These are phyloP conservation scores for Daldinia eschscholtzii DNA, from an alignment of 2,329 filamentous ascomycete genomes.

Conservation along the genomic window DNA sequence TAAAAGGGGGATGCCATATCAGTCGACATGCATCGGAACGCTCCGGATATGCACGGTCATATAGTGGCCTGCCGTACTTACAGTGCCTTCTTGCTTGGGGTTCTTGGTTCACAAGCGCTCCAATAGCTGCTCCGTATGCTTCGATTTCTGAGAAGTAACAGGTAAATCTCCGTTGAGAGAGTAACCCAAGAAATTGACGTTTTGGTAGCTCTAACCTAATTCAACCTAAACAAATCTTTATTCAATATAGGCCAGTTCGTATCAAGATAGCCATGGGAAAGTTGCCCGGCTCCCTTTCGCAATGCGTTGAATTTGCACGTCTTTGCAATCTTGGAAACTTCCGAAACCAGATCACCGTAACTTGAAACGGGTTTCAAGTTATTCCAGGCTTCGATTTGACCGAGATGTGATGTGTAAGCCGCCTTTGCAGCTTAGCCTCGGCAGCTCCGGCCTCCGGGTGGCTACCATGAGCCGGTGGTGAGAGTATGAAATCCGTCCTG, in stretches of 20 bases:
- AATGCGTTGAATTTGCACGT: not conserved
- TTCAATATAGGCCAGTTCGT: conserved; percentile 4
- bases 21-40: conserved; percentile 28
- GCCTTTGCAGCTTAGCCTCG: not conserved
- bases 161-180: conserved; percentile 5
- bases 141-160: conserved; percentile 4
- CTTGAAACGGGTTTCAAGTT: conserved; percentile 25
- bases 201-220: conserved; percentile 8
- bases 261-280: not conserved
- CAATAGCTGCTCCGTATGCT: conserved; percentile 14
- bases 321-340: not conserved
- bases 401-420: conserved; percentile 1
- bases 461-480: not conserved
- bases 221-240: conserved; percentile 15
- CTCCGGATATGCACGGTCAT: conserved; percentile 28
- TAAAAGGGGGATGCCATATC: conserved; percentile 16
- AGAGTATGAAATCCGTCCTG: not conserved
- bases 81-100: conserved; percentile 9
- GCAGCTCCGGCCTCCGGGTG: not conserved
- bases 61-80: conserved; percentile 18
- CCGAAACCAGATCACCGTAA: conserved; percentile 8
- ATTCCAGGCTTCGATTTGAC: not conserved
- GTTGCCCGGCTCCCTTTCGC: not conserved
- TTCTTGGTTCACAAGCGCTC: conserved; percentile 24
- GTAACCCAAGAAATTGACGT: conserved; percentile 1